Base-by-base conservation (phyloP, 78 protist genomes). In the Thecamonas trahens region DNA sequence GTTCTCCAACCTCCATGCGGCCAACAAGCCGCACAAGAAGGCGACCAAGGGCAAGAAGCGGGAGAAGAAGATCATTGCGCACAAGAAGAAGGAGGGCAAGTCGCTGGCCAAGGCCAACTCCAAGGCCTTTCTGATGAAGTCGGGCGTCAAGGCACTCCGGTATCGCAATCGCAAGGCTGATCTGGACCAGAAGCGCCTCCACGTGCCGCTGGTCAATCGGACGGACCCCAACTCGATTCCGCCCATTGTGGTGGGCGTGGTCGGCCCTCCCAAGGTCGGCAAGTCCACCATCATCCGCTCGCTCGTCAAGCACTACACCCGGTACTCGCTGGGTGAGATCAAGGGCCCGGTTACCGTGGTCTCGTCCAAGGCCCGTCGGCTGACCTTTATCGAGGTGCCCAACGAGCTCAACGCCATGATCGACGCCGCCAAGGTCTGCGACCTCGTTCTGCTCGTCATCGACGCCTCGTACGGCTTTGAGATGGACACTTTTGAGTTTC, bases 401-500 rank as follows among this genome's bases (percentile, higher is more conserved):
- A 95, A 90, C 50, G 99, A 96, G 39, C 55, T 98, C 28, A 82
- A 89, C 72, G 65, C 99, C 9, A 96, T 96, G 99, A 72, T 94
- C 52, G 99, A 98, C 58, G 54, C 92, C 26, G 97, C 95, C n/a
- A 95, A 97, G 82, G 76, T 88, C 22, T 96, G 97, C 3, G 99
- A 98, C 78, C 62, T 98, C 15, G 94, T 90, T 0, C 80, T 98
- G 20, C 65, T 98, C 2, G 11, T 98, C 38, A 77, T 98, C 40
- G 99, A 98, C 74, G 99, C 91, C 45, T 60, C 72, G 17, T 95
- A 67, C 69, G 98, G 97, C 49, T 95, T 97, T 40, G 99, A 96
- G 83, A 96, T 96, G 99, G 88, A 97, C 69, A 93, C 96, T 5
- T 97, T 98, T 52, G 99, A 98, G 80, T 96, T 97, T 65, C 79